A percentile compares a stretch with the other conserved stretches of the same genome.
Conservation (phyloP, 192 early-diverging fungal genomes). For the Helicostylum pulchrum region DNA sequence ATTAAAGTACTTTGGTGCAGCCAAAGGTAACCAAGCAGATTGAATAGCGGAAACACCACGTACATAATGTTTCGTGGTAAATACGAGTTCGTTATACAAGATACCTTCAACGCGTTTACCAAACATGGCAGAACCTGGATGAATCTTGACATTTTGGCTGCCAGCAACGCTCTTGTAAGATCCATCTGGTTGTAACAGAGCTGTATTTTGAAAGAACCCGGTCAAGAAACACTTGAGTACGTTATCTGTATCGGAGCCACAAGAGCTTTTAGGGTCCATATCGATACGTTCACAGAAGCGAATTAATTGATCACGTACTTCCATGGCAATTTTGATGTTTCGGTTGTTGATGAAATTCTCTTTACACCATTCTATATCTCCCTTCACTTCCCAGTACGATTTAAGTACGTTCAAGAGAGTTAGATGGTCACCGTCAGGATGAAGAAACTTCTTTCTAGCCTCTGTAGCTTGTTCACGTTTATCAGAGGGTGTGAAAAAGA, state of each 20-base stretch:
- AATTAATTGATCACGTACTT: conserved; percentile 84
- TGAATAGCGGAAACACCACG: conserved; percentile 79
- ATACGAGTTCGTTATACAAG: conserved; percentile 89
- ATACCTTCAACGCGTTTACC: conserved; percentile 72
- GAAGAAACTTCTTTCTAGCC: conserved; percentile 78
- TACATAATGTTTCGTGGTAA: conserved; percentile 88
- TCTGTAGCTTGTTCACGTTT: conserved; percentile 82
- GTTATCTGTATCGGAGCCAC: conserved; percentile 69
- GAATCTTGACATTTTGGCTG: conserved; percentile 76
- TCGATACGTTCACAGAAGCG: conserved; percentile 70
- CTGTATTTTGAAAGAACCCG: conserved; percentile 90
- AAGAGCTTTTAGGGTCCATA: conserved; percentile 60
- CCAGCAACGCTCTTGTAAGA: conserved; percentile 73
- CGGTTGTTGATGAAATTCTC: conserved; percentile 90
- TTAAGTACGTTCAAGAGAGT: conserved; percentile 85
- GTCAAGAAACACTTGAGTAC: conserved; percentile 83
- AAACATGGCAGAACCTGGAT: conserved; percentile 87
- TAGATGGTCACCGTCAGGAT: conserved; percentile 88
- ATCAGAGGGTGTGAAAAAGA: conserved; percentile 87
- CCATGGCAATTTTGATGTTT: conserved; percentile 81
- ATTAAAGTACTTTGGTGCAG: conserved; percentile 75
- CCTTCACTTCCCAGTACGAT: conserved; percentile 73
- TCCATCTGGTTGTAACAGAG: conserved; percentile 82
- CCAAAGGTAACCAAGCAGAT: conserved; percentile 75
- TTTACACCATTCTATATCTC: conserved; percentile 83